Percentiles rank a stretch among this genome's conserved stretches.
phyloP scores from a whole-genome alignment of 163 green algal genomes.

The Chlamydomonas reinhardtii region DNA sequence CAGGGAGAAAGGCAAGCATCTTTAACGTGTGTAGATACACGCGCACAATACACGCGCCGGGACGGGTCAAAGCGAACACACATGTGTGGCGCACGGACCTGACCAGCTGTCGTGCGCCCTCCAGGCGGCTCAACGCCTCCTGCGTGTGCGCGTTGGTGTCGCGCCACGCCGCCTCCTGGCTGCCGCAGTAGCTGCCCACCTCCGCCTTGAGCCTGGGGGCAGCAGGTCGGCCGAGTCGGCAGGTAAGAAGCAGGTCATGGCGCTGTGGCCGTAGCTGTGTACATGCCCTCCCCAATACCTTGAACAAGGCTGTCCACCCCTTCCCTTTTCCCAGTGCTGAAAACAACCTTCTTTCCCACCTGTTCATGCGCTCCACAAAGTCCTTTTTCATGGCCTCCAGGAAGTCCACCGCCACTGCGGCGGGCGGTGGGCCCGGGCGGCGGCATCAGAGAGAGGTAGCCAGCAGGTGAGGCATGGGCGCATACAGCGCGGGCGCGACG shows the following conservation, averaged over 20 bases:
- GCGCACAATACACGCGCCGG: too few species aligned
- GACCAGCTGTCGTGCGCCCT: constrained; percentile 43
- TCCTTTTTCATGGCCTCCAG: constrained; percentile 45
- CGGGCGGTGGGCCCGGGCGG: background rate
- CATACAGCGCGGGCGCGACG: background rate
- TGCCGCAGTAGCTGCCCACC: constrained; percentile 24
- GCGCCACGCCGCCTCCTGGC: constrained; percentile 23
- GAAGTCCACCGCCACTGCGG: constrained; percentile 18
- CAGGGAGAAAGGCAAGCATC: too few species aligned
- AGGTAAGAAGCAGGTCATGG: background rate
- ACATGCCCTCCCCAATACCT: too few species aligned
- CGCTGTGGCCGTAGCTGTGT: too few species aligned
- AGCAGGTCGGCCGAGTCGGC: background rate
- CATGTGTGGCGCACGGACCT: constrained; percentile 6
- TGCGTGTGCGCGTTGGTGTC: constrained; percentile 28
- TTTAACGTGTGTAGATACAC: too few species aligned
- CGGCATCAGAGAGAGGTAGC: background rate
- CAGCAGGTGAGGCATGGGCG: background rate
- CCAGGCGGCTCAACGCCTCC: constrained; percentile 43
- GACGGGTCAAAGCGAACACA: too few species aligned
- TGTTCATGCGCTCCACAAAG: constrained; percentile 52
- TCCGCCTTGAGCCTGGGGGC: constrained; percentile 35
- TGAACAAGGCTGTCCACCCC: too few species aligned
- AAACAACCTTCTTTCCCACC: constrained; percentile 39
- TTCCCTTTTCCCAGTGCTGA: too few species aligned